Evolutionary conservation across 495 filamentous ascomycete genomes (phyloP).

Genomic region (Cryomyces antarcticus): DNA sequence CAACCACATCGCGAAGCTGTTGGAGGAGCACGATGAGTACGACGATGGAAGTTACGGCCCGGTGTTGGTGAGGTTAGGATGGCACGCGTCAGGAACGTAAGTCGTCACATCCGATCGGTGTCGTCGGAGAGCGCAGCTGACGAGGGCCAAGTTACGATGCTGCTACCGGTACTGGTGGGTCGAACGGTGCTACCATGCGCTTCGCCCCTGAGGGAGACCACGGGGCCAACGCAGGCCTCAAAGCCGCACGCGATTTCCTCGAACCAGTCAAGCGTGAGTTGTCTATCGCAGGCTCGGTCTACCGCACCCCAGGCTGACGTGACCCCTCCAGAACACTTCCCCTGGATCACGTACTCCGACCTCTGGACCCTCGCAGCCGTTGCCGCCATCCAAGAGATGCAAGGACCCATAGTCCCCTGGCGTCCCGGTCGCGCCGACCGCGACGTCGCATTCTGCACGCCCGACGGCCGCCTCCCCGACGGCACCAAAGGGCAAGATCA

Average conservation of each 20-base stretch:
- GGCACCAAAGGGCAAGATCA: conserved; percentile 61
- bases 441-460: conserved; percentile 68
- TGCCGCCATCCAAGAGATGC: conserved; percentile 82
- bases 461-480: conserved; percentile 90
- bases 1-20: conserved; percentile 54
- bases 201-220: conserved; percentile 83
- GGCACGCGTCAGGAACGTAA: conserved; percentile 16
- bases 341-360: conserved; percentile 92
- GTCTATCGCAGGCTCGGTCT: conserved; percentile 2
- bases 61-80: conserved; percentile 23
- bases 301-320: not conserved
- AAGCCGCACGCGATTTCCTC: conserved; percentile 74
- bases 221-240: conserved; percentile 85
- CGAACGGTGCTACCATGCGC: conserved; percentile 95
- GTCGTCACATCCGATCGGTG: not conserved
- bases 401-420: conserved; percentile 74
- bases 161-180: conserved; percentile 75
- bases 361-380: conserved; percentile 87
- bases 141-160: conserved; percentile 39
- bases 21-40: conserved; percentile 84
- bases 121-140: conserved; percentile 10
- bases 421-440: conserved; percentile 70
- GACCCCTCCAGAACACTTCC: conserved; percentile 40
- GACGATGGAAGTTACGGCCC: conserved; percentile 95
- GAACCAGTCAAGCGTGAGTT: conserved; percentile 49